A percentile compares a stretch with the other conserved stretches of the same genome.
Conservation (phyloP, 345 rosid species). For the Clausena lansium region DNA sequence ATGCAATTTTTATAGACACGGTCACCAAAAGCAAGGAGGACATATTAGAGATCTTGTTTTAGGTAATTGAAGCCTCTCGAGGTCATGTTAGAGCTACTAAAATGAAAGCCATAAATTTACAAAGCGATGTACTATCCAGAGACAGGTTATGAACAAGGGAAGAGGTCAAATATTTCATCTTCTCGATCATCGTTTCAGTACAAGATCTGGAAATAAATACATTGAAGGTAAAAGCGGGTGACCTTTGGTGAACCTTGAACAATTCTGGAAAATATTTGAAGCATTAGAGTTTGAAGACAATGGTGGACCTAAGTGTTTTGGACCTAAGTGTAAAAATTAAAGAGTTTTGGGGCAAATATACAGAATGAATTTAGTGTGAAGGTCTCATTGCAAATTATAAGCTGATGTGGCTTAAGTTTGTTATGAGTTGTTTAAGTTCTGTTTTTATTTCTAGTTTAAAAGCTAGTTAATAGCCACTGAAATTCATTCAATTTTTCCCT, state of each 20-base stretch:
- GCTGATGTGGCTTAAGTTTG: no score
- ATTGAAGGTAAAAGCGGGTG: background rate
- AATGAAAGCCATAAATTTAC: background rate
- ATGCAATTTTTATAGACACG: slow-evolving; percentile 36
- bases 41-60: slow-evolving; percentile 22
- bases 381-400: no score
- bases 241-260: background rate
- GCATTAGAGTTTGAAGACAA: background rate
- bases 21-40: slow-evolving; percentile 24
- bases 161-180: slow-evolving; percentile 1
- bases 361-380: no score
- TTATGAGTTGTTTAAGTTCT: no score
- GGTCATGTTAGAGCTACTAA: background rate
- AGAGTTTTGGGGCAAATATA: no score
- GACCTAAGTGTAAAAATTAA: no score
- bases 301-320: no score
- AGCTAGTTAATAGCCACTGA: no score
- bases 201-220: background rate
- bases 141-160: slow-evolving; percentile 1
- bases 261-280: slow-evolving; percentile 18
- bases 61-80: slow-evolving; percentile 4
- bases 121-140: background rate
- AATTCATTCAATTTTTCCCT: no score
- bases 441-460: no score
- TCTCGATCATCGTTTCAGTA: background rate